Evolutionary conservation across 192 early-diverging fungal genomes (phyloP), one percentile per base, ranked within the genome.

Genomic region (Spizellomyces sp.): DNA sequence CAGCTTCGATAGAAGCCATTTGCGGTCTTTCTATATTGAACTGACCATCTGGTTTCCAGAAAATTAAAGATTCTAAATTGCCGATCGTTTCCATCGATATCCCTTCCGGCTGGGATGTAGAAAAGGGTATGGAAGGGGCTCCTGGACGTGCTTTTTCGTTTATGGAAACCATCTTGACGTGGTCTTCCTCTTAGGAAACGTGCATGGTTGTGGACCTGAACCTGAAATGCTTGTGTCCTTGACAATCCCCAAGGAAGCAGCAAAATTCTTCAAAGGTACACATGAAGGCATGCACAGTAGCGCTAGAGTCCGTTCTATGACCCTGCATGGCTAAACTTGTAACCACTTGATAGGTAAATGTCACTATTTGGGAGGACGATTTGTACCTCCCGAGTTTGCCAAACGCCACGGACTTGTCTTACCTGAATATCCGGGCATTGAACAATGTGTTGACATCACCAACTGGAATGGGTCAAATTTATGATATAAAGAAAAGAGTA

Each of bases 71-170:
- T 43, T 47, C 42, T 76, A 0, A 19, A 47, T 21, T 58, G 48
- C 87, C 89, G 0, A 82, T 93, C 62, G 82, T 86, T 8, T 83
- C 89, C 22, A 92, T 99, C 44, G 97, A 99, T 72, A 91, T 99
- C 69, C 97, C 97, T 10, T 92, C 91, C 14, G 95, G 93, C 10
- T 99, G 96, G 95, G 88, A 98, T 74, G 96, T 99, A 0, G 94
- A 94, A 59, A 64, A 86, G 66, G 96, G 27, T 36, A 36, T 36
- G 27, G 27, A 36, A 2, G n/a, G 27, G 27, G 3, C 27, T 36
- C 3, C 27, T 36, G 27, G 27, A 36, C 27, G 3, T 36, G 27
- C 27, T 36, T 36, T 36, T 36, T 36, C 27, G 27, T 36, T 36
- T 36, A 36, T 36, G 3, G 3, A 36, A 36, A 36, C 3, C 0